phyloP scores from a whole-genome alignment of 306 rosid species.

The Echinosophora koreensis region DNA sequence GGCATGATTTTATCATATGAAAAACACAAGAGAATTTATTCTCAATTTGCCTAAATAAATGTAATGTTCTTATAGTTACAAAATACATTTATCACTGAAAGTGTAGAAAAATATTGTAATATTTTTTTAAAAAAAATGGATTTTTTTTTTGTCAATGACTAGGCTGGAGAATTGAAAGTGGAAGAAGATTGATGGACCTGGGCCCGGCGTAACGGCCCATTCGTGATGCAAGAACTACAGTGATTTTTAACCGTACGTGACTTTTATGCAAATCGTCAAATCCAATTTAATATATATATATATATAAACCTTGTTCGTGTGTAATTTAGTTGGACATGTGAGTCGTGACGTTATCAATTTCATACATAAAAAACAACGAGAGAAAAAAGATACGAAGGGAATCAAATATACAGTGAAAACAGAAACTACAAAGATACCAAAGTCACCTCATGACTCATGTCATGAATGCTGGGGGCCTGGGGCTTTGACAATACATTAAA shows the following conservation, averaged over 20 bases:
- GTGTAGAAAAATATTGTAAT: background rate
- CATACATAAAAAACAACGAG: background rate
- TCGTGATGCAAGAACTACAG: background rate
- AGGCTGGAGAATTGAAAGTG: background rate
- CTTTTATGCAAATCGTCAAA: too few species aligned
- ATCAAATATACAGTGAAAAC: background rate
- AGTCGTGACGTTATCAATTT: background rate
- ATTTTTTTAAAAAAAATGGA: background rate
- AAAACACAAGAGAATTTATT: too few species aligned
- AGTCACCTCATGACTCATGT: constrained; percentile 23
- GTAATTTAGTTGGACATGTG: background rate
- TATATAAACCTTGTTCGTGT: background rate
- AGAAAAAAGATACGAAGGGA: background rate
- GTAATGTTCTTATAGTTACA: too few species aligned
- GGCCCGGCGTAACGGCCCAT: background rate
- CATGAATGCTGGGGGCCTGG: background rate
- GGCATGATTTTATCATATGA: too few species aligned
- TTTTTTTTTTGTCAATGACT: background rate
- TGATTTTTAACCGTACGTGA: background rate
- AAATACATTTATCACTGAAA: background rate
- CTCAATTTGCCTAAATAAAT: too few species aligned
- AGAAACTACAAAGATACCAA: constrained; percentile 37
- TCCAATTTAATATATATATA: too few species aligned
- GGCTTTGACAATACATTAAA: constrained; percentile 19
- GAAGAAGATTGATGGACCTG: background rate